phyloP scores from a whole-genome alignment of 352 stramenopile species.

The Pythium aquatile region DNA sequence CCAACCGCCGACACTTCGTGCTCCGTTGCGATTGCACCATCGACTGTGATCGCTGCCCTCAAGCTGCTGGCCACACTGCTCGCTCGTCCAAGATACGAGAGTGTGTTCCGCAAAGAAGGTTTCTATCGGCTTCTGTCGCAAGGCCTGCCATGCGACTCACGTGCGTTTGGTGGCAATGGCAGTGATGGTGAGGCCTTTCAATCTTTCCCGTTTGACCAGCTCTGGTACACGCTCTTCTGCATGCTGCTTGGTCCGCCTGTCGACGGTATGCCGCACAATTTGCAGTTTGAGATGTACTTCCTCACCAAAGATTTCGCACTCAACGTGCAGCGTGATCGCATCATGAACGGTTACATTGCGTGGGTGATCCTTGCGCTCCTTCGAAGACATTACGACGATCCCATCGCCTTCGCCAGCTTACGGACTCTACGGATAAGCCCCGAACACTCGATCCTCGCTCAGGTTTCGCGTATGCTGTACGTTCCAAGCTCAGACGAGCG shows the following conservation, averaged over 20 bases:
- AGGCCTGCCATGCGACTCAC: slow-evolving; percentile 48
- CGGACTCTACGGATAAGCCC: slow-evolving; percentile 18
- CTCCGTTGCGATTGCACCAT: slow-evolving; percentile 34
- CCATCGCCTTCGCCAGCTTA: slow-evolving; percentile 31
- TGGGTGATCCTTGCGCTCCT: slow-evolving; percentile 53
- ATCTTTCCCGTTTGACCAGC: slow-evolving; percentile 59
- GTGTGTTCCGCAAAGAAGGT: slow-evolving; percentile 57
- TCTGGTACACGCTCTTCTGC: slow-evolving; percentile 72
- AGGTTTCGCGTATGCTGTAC: slow-evolving; percentile 25
- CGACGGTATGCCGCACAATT: slow-evolving; percentile 57
- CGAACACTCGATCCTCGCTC: slow-evolving; percentile 20
- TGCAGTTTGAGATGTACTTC: slow-evolving; percentile 63
- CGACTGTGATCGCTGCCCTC: slow-evolving; percentile 52
- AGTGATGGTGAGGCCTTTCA: neutral
- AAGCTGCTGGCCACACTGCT: slow-evolving; percentile 51
- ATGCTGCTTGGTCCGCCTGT: slow-evolving; percentile 58
- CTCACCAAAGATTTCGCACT: slow-evolving; percentile 68
- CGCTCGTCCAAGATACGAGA: slow-evolving; percentile 46
- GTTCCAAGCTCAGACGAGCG: neutral
- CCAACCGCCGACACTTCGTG: slow-evolving; percentile 17
- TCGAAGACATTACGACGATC: slow-evolving; percentile 57
- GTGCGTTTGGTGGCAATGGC: slow-evolving; percentile 20
- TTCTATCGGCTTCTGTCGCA: slow-evolving; percentile 68
- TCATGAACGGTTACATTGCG: slow-evolving; percentile 52
- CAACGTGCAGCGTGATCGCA: slow-evolving; percentile 53